Evolutionary conservation across 2,329 filamentous ascomycete genomes (phyloP).

Genomic region (Aspergillus uvarum): DNA sequence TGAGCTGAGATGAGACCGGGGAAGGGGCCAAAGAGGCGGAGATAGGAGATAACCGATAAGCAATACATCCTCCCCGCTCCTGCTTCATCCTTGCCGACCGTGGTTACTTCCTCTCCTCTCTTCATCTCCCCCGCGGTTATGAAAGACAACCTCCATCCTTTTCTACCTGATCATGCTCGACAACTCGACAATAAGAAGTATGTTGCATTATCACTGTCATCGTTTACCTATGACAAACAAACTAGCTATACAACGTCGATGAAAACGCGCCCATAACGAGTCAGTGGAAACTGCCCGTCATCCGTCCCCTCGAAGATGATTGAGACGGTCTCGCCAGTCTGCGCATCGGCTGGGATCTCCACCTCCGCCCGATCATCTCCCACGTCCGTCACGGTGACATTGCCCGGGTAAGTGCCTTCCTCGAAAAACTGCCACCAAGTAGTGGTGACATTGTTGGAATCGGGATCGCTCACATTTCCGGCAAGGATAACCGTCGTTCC

Average conservation of each 20-base stretch:
- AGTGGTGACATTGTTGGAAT: neutral
- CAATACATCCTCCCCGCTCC: no score
- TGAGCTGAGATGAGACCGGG: no score
- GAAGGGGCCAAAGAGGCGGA: no score
- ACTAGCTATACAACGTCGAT: neutral
- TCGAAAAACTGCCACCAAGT: conserved; percentile 8
- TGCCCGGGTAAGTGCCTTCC: conserved; percentile 1
- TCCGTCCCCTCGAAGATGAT: conserved; percentile 4
- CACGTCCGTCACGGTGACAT: neutral
- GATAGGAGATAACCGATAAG: no score
- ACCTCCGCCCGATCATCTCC: neutral
- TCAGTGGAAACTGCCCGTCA: conserved; percentile 3
- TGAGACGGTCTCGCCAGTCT: neutral
- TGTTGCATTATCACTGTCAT: no score
- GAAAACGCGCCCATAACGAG: neutral
- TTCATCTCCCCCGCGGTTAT: no score
- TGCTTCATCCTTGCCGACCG: no score
- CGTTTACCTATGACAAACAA: no score
- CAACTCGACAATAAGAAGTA: no score
- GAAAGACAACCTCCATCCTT: no score
- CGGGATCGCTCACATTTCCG: neutral
- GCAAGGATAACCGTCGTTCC: neutral
- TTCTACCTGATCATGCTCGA: no score
- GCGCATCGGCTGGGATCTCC: neutral
- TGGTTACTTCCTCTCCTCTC: no score